These are phyloP conservation scores for Stagonosporopsis vannaccii DNA, from an alignment of 2,329 filamentous ascomycete species.

Conservation along the genomic window DNA sequence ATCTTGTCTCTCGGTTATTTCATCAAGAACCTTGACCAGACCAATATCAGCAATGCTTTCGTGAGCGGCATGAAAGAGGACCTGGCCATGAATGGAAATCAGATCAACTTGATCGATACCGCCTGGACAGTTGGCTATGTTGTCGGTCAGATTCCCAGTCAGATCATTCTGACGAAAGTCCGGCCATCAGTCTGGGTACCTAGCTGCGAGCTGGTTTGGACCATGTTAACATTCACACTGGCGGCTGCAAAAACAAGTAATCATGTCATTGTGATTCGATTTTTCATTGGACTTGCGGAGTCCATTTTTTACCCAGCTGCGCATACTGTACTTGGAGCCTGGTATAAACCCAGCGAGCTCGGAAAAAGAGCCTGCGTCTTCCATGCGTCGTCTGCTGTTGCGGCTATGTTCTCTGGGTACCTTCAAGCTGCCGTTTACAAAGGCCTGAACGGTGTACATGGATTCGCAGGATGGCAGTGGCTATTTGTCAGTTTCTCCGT, in stretches of 20 bases:
- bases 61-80: constrained; percentile 40
- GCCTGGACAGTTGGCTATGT: constrained; percentile 32
- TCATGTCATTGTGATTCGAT: constrained; percentile 32
- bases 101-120: constrained; percentile 32
- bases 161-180: constrained; percentile 31
- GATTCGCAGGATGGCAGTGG: constrained; percentile 34
- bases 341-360: constrained; percentile 34
- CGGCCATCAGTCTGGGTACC: constrained; percentile 32
- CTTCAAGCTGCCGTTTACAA: constrained; percentile 32
- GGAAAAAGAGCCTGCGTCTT: constrained; percentile 37
- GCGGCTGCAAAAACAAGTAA: constrained; percentile 30
- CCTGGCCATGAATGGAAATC: constrained; percentile 30
- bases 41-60: constrained; percentile 36
- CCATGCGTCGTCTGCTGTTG: constrained; percentile 28
- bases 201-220: constrained; percentile 30
- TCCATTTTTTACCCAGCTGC: constrained; percentile 31
- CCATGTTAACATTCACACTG: constrained; percentile 31
- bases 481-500: constrained; percentile 21
- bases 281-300: constrained; percentile 32
- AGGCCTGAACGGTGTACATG: constrained; percentile 25
- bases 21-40: constrained; percentile 39
- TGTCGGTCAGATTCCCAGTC: constrained; percentile 32
- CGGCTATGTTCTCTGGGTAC: constrained; percentile 34
- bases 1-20: constrained; percentile 32
- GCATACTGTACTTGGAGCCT: constrained; percentile 32